Evolutionary conservation across 2,329 filamentous ascomycete genomes (phyloP), one percentile per base, ranked within the genome.

Genomic region (Xylariaceae sp.): DNA sequence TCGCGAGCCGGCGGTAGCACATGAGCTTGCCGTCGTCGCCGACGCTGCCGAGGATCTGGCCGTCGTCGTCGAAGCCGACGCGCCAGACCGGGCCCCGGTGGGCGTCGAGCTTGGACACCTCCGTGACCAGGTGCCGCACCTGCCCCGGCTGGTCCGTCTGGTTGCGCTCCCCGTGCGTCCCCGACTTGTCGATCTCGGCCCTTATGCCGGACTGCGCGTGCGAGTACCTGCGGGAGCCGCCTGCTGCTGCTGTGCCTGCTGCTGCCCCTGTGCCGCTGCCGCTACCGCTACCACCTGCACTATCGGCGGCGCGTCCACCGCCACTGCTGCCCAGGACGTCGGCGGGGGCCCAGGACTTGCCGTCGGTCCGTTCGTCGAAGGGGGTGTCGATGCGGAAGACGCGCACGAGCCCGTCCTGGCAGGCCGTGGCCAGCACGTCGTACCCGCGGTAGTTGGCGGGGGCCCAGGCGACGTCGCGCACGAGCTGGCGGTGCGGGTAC

Each of bases 381-480:
- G 72, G 70, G 0, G 82, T 83, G 22, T 80, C 76, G 13, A 94
- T 58, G 48, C 90, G 79, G 52, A 93, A 94, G n/a, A 98, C 82
- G 25, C 90, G 75, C 25, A 95, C 78, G 47, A 78, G 80, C 3
- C 92, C 90, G 55, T 98, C 92, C 58, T 93, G 93, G 55, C 86
- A 92, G 3, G 88, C 90, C 5, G 89, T 93, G 3, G 90, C 92
- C 47, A 96, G 74, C 37, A 90, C 73, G 57, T 98, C 92, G 56
- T 86, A 90, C 1, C 90, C 90, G 24, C 89, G 70, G 49, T 93
- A 87, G 44, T 88, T 93, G 10, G 88, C 90, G 30, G 88, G 83
- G 1, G 90, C 87, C 92, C 92, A 98, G 2, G 86, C 81, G 2
- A 95, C 75, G 55, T 95, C 89, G 30, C 90, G 73, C 5, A 95